Conservation (phyloP, 257 asterid genomes). For the Jacaranda mimosifolia region DNA sequence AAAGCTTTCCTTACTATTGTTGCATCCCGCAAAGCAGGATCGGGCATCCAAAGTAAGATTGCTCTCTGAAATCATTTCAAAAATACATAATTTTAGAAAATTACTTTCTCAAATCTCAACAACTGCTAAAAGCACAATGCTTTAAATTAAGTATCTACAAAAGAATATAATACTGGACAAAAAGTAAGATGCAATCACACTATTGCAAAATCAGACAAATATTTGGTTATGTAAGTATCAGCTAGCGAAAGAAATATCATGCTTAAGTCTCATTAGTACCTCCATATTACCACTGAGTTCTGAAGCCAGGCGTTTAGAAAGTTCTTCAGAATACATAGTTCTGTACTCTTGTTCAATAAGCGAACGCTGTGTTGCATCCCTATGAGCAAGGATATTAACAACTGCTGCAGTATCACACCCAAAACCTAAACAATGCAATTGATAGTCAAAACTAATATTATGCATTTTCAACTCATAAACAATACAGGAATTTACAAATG, state of each 20-base stretch:
- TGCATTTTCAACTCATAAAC: neutral
- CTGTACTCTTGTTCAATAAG: conserved; percentile 84
- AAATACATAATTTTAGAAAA: neutral
- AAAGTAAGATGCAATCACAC: neutral
- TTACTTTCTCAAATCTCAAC: neutral
- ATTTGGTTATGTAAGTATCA: neutral
- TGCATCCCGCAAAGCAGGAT: conserved; percentile 91
- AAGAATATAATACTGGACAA: neutral
- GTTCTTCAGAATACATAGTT: conserved; percentile 73
- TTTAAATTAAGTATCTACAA: neutral
- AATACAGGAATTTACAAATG: neutral
- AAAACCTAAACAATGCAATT: conserved; percentile 59
- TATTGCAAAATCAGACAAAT: neutral
- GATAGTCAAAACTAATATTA: neutral
- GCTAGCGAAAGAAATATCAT: neutral
- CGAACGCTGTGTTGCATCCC: conserved; percentile 86
- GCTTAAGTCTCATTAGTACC: conserved; percentile 49
- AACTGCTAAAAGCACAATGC: conserved; percentile 12
- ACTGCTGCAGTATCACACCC: conserved; percentile 91
- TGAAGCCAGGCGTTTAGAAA: conserved; percentile 70
- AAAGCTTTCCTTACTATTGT: conserved; percentile 65
- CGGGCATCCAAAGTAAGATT: conserved; percentile 82
- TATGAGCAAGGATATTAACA: conserved; percentile 82
- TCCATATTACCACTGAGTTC: conserved; percentile 85
- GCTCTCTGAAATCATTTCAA: conserved; percentile 66